phyloP scores from a whole-genome alignment of 2,329 filamentous ascomycete genomes.

The Aspergillus fumigatus region DNA sequence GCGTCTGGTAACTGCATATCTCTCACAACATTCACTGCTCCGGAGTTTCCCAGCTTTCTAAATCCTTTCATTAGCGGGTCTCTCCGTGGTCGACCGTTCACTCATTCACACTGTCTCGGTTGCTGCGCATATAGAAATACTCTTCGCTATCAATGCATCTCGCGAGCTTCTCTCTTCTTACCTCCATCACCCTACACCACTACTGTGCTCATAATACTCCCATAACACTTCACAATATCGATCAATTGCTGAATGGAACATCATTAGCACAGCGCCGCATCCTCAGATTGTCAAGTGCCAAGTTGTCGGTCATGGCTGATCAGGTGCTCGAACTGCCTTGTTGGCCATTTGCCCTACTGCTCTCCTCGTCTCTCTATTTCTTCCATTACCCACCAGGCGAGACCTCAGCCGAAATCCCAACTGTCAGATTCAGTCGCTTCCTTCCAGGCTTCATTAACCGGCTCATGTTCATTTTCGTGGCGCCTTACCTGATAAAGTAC shows the following conservation, averaged over 20 bases:
- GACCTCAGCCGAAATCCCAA: conserved; percentile 14
- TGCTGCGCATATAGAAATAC: not conserved
- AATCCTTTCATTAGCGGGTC: not conserved
- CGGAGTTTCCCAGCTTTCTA: not conserved
- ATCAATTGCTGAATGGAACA: not conserved
- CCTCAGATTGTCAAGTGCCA: not conserved
- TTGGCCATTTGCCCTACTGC: not conserved
- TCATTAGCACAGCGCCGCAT: not conserved
- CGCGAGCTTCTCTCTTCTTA: not conserved
- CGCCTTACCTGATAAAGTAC: conserved; percentile 18
- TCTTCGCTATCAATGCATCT: not conserved
- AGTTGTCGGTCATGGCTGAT: not conserved
- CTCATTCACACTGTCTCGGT: not conserved
- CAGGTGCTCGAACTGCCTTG: not conserved
- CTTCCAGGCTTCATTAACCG: conserved; percentile 24
- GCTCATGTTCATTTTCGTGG: conserved; percentile 21
- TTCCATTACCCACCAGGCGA: not conserved
- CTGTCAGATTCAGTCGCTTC: conserved; percentile 15
- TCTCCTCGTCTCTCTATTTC: not conserved
- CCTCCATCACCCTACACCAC: not conserved
- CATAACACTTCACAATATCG: not conserved
- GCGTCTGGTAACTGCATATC: not conserved
- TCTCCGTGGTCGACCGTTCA: not conserved
- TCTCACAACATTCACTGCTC: not conserved
- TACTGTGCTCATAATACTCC: not conserved